Conservation (phyloP, 345 rosid genomes). For the Rhizophora mangle region DNA sequence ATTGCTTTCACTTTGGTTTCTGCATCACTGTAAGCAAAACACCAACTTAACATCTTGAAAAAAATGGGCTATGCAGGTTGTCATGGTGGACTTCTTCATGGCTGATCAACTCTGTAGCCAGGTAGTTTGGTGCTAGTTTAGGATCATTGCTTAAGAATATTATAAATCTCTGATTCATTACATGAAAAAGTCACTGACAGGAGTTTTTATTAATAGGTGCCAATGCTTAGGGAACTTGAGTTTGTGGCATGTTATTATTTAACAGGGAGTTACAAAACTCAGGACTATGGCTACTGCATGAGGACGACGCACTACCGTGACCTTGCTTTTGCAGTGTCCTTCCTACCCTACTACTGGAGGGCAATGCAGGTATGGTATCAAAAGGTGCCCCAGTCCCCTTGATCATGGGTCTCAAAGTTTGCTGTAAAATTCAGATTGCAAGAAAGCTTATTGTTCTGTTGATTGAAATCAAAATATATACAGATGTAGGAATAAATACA, state of each 20-base stretch:
- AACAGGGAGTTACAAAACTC: conserved; percentile 90
- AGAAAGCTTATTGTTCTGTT: too few relatives aligned
- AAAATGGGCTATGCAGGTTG: conserved; percentile 46
- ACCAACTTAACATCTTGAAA: neutral
- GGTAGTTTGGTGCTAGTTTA: conserved; percentile 30
- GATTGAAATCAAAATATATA: too few relatives aligned
- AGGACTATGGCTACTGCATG: conserved; percentile 87
- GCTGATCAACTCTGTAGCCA: conserved; percentile 99
- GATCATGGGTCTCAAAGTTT: too few relatives aligned
- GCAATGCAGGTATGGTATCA: conserved; percentile 82
- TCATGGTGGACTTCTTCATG: conserved; percentile 99
- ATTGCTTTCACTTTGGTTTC: too few relatives aligned
- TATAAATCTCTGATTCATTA: neutral
- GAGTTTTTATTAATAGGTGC: conserved; percentile 44
- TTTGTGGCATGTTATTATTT: conserved; percentile 84
- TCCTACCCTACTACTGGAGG: conserved; percentile 98
- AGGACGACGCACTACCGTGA: conserved; percentile 69
- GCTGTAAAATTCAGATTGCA: too few relatives aligned
- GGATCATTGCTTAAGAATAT: too few relatives aligned
- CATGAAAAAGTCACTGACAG: conserved; percentile 3
- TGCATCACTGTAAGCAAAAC: neutral
- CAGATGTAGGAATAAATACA: too few relatives aligned
- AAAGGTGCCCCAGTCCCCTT: too few relatives aligned
- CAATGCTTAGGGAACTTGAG: conserved; percentile 79
- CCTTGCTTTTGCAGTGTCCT: conserved; percentile 92